Conservation (phyloP, 345 rosid genomes). For the Balakata baccata region DNA sequence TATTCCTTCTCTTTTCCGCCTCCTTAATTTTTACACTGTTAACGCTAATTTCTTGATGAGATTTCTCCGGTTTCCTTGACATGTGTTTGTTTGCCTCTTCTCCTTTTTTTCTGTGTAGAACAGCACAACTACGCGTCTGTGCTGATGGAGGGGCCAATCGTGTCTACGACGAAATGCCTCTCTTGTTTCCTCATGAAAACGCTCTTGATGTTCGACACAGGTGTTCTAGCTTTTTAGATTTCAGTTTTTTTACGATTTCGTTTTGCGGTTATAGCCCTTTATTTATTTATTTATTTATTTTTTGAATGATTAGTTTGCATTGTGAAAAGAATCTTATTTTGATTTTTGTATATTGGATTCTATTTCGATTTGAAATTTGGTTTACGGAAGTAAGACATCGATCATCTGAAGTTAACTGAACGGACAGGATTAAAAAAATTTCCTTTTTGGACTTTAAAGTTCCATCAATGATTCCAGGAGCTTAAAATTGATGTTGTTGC, state of each 20-base stretch:
- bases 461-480: not conserved
- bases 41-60: not conserved
- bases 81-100: not conserved
- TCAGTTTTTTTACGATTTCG: too few species aligned
- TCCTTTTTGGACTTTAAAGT: not conserved
- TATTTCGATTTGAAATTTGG: not conserved
- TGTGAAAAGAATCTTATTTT: not conserved
- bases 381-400: not conserved
- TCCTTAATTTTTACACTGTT: not conserved
- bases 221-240: constrained; percentile 24
- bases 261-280: not conserved
- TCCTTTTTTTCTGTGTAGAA: constrained; percentile 33
- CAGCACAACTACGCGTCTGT: constrained; percentile 79
- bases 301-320: not conserved
- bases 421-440: not conserved
- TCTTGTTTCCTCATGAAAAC: constrained; percentile 54
- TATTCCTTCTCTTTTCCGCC: not conserved
- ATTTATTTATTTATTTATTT: not conserved
- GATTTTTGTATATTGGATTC: not conserved
- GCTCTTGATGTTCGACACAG: constrained; percentile 53
- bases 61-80: not conserved
- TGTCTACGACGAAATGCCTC: constrained; percentile 80
- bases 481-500: not conserved
- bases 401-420: not conserved
- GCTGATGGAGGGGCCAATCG: constrained; percentile 99